These are phyloP conservation scores for Globisporangium mamillatum DNA, from an alignment of 352 stramenopile genomes.

Conservation along the genomic window DNA sequence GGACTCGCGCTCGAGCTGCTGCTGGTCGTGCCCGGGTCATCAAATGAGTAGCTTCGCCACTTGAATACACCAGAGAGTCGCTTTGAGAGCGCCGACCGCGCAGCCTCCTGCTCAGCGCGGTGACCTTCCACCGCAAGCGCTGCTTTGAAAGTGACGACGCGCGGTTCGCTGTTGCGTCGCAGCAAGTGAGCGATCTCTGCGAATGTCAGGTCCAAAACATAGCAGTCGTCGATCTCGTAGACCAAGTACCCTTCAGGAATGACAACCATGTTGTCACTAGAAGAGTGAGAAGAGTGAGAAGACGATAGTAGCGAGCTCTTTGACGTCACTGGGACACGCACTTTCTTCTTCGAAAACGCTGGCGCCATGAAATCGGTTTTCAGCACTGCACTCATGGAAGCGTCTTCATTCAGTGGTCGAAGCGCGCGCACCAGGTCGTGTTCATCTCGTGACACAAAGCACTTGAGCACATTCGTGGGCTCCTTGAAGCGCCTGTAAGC, in stretches of 20 bases:
- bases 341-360: conserved; percentile 27
- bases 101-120: conserved; percentile 11
- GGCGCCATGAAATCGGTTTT: conserved; percentile 39
- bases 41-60: conserved; percentile 32
- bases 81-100: conserved; percentile 34
- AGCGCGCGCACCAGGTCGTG: conserved; percentile 43
- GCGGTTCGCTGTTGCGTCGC: conserved; percentile 38
- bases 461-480: conserved; percentile 49
- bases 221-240: conserved; percentile 61
- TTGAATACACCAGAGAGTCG: conserved; percentile 50
- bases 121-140: conserved; percentile 38
- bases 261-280: conserved; percentile 20
- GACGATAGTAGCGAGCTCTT: conserved; percentile 11
- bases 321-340: not conserved
- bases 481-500: conserved; percentile 43
- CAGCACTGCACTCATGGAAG: conserved; percentile 45
- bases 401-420: conserved; percentile 46
- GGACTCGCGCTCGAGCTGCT: conserved; percentile 24
- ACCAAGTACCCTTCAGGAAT: conserved; percentile 61
- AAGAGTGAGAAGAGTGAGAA: conserved; percentile 5
- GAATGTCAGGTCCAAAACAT: conserved; percentile 52
- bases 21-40: conserved; percentile 15
- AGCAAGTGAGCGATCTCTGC: conserved; percentile 62
- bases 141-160: conserved; percentile 60
- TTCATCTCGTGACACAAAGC: conserved; percentile 41